Conservation (phyloP, 768 basidiomycete species). For the Psilocybe cyanescens region DNA sequence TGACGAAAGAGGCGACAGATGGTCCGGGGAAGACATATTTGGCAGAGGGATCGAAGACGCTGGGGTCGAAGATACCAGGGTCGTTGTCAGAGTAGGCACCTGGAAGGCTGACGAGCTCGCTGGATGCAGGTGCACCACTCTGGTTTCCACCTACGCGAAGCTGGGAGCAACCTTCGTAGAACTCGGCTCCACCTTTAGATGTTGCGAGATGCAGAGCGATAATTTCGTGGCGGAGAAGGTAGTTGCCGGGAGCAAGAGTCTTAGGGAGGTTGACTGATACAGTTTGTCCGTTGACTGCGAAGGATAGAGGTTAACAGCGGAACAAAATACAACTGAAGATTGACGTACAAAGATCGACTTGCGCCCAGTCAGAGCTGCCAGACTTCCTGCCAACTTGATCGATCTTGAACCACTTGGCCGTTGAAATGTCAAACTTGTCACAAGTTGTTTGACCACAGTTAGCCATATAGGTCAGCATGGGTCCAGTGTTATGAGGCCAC, state of each 20-base stretch:
- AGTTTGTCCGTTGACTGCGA: slow-evolving; percentile 41
- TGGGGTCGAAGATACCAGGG: slow-evolving; percentile 69
- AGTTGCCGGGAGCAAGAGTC: slow-evolving; percentile 67
- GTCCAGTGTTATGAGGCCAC: slow-evolving; percentile 65
- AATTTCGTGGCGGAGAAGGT: slow-evolving; percentile 80
- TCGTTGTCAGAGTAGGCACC: slow-evolving; percentile 75
- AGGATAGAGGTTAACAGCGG: not conserved
- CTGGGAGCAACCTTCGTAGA: slow-evolving; percentile 76
- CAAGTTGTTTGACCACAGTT: slow-evolving; percentile 61
- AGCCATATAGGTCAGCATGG: slow-evolving; percentile 77
- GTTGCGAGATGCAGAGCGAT: slow-evolving; percentile 74
- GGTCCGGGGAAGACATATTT: slow-evolving; percentile 57
- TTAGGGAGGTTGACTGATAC: slow-evolving; percentile 48
- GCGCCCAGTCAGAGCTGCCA: slow-evolving; percentile 48
- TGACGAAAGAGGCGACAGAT: slow-evolving; percentile 44
- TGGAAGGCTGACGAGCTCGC: slow-evolving; percentile 66
- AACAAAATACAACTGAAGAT: not conserved
- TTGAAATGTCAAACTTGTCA: slow-evolving; percentile 57
- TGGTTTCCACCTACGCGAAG: slow-evolving; percentile 57
- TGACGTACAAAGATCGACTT: slow-evolving; percentile 31
- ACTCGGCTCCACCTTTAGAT: slow-evolving; percentile 69
- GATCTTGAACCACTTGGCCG: slow-evolving; percentile 79
- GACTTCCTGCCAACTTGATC: slow-evolving; percentile 50
- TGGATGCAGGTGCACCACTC: slow-evolving; percentile 46
- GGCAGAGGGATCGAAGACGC: slow-evolving; percentile 34